Evolutionary conservation across 108 stramenopile species (phyloP).

Genomic region (Tribonema minus): DNA sequence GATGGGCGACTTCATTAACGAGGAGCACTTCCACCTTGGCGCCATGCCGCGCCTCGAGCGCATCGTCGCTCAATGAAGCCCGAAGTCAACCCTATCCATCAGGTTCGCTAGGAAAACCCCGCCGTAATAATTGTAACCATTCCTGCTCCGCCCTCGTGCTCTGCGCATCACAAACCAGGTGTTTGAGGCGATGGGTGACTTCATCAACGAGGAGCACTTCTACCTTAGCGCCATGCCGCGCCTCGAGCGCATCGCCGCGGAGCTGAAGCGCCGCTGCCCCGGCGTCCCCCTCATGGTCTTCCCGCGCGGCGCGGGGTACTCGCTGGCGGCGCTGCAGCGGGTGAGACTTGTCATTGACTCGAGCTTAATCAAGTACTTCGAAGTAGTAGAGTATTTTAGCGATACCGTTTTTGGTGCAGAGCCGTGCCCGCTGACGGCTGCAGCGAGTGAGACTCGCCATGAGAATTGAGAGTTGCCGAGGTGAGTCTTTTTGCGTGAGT

Average conservation of each 20-base stretch:
- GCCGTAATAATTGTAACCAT: not conserved
- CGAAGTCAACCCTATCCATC: too few relatives aligned
- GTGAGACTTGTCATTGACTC: too few relatives aligned
- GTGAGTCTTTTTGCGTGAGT: too few relatives aligned
- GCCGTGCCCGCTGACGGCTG: too few relatives aligned
- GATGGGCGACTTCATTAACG: constrained; percentile 85
- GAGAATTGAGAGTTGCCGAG: too few relatives aligned
- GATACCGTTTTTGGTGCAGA: too few relatives aligned
- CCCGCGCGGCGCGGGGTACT: constrained; percentile 67
- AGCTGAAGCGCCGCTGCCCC: constrained; percentile 74
- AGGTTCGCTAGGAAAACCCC: too few relatives aligned
- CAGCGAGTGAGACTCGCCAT: too few relatives aligned
- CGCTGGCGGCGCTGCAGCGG: constrained; percentile 41
- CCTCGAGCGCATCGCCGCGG: constrained; percentile 47
- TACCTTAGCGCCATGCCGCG: constrained; percentile 75
- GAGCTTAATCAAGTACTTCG: too few relatives aligned
- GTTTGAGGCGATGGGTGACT: constrained; percentile 95
- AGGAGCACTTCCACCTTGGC: constrained; percentile 68
- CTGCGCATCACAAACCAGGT: too few relatives aligned
- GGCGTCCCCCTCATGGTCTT: constrained; percentile 89
- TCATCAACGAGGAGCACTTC: constrained; percentile 72
- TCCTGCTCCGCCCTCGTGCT: too few relatives aligned
- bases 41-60: constrained; percentile 69
- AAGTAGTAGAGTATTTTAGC: too few relatives aligned
- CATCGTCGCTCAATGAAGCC: not conserved